Conservation (phyloP, 148 eudicot species). For the Camellia granthamiana region DNA sequence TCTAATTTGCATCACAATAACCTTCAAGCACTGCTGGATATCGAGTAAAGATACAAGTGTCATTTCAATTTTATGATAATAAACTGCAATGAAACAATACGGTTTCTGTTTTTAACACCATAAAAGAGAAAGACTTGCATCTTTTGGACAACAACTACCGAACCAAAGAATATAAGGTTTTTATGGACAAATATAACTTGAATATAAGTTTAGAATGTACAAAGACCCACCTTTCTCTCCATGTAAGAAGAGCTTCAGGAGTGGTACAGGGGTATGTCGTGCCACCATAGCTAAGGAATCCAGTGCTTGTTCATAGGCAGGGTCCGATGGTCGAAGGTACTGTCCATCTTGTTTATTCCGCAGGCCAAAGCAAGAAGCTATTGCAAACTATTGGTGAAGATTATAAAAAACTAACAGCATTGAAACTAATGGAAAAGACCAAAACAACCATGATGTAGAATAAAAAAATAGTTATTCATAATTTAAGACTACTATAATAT, state of each 20-base stretch:
- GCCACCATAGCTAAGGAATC: slow-evolving; percentile 99
- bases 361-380: slow-evolving; percentile 15
- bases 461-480: not conserved
- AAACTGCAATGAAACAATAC: not conserved
- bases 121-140: not conserved
- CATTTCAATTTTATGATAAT: not conserved
- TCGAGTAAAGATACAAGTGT: not conserved
- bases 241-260: slow-evolving; percentile 86
- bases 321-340: slow-evolving; percentile 96
- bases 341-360: slow-evolving; percentile 80
- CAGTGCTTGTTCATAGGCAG: slow-evolving; percentile 96
- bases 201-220: not conserved
- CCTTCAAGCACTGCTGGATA: too few relatives aligned
- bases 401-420: not conserved
- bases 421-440: slow-evolving; percentile 4
- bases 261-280: slow-evolving; percentile 96
- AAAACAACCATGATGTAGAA: not conserved
- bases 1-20: too few relatives aligned
- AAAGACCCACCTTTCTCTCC: slow-evolving; percentile 84
- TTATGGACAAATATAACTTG: not conserved
- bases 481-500: not conserved
- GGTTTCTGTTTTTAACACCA: not conserved
- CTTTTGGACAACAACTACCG: not conserved
- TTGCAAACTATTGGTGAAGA: not conserved
- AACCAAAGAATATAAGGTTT: not conserved